These are phyloP conservation scores for Podila epicladia DNA, from an alignment of 192 early-diverging fungal species.

Conservation along the genomic window DNA sequence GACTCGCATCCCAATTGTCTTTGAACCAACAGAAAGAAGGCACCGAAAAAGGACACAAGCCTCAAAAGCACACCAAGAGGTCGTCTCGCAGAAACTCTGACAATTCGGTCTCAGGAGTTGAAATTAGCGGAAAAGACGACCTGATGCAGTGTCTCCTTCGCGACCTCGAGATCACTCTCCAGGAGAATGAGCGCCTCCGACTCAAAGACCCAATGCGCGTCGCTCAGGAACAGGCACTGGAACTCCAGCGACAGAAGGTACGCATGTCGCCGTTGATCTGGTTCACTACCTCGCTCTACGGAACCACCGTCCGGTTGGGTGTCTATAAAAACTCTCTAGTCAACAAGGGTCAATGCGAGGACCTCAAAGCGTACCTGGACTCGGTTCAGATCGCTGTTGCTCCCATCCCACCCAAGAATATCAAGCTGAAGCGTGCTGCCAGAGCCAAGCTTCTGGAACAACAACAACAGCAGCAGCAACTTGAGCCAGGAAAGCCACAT, in stretches of 20 bases:
- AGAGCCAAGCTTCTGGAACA: conserved; percentile 10
- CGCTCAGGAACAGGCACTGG: neutral
- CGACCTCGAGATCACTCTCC: conserved; percentile 7
- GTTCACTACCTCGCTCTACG: conserved; percentile 31
- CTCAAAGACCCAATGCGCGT: neutral
- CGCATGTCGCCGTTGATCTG: conserved; percentile 24
- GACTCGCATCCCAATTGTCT: conserved; percentile 29
- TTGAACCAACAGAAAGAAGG: neutral
- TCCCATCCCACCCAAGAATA: conserved; percentile 1
- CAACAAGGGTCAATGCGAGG: neutral
- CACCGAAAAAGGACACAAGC: too few species aligned
- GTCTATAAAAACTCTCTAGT: conserved; percentile 45
- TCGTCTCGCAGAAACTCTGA: conserved; percentile 3
- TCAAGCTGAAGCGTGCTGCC: conserved; percentile 5
- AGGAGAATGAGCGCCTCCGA: neutral
- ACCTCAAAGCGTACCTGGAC: neutral
- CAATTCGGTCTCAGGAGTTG: conserved; percentile 25
- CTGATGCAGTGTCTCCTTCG: neutral
- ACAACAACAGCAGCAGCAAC: neutral
- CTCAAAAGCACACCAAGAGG: too few species aligned
- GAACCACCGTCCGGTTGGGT: conserved; percentile 35
- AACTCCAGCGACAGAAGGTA: conserved; percentile 5
- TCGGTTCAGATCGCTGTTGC: conserved; percentile 3
- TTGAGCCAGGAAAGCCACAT: neutral
- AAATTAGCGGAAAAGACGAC: conserved; percentile 9